These are phyloP conservation scores for Malania oleifera DNA, from an alignment of 164 flowering plant species.

Conservation along the genomic window DNA sequence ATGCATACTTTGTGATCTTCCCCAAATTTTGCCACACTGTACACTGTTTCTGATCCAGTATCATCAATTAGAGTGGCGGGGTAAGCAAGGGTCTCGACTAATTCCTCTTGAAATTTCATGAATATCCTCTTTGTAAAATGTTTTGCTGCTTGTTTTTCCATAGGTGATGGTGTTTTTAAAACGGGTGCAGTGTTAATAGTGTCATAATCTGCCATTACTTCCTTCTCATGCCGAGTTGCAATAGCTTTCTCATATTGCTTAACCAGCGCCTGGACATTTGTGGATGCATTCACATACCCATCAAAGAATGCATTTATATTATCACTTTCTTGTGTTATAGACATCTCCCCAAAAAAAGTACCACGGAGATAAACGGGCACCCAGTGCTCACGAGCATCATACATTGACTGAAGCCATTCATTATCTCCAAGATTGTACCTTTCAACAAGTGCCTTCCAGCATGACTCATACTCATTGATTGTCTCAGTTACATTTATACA, in stretches of 20 bases:
- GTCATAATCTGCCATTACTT: conserved; percentile 53
- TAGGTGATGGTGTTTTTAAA: conserved; percentile 56
- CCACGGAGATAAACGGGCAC: conserved; percentile 51
- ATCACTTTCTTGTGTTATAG: conserved; percentile 23
- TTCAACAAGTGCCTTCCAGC: conserved; percentile 35
- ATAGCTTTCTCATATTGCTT: conserved; percentile 56
- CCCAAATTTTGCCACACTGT: conserved; percentile 50
- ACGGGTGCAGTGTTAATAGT: conserved; percentile 34
- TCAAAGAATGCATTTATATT: conserved; percentile 36
- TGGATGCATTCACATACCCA: conserved; percentile 42
- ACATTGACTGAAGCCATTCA: conserved; percentile 54
- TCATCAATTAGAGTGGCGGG: conserved; percentile 40
- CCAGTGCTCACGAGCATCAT: conserved; percentile 45
- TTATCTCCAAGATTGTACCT: conserved; percentile 36
- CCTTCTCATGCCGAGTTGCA: conserved; percentile 43
- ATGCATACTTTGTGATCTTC: conserved; percentile 39
- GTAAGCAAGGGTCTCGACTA: conserved; percentile 51
- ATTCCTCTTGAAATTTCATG: conserved; percentile 47
- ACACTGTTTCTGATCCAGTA: conserved; percentile 22
- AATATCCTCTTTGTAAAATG: conserved; percentile 44
- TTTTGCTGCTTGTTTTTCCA: conserved; percentile 57
- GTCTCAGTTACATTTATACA: conserved; percentile 45
- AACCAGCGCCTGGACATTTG: conserved; percentile 36
- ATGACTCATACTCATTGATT: conserved; percentile 49
- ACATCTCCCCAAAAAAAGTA: conserved; percentile 50